phyloP scores from a whole-genome alignment of 495 filamentous ascomycete genomes.

The Hapsidospora chrysogenum region DNA sequence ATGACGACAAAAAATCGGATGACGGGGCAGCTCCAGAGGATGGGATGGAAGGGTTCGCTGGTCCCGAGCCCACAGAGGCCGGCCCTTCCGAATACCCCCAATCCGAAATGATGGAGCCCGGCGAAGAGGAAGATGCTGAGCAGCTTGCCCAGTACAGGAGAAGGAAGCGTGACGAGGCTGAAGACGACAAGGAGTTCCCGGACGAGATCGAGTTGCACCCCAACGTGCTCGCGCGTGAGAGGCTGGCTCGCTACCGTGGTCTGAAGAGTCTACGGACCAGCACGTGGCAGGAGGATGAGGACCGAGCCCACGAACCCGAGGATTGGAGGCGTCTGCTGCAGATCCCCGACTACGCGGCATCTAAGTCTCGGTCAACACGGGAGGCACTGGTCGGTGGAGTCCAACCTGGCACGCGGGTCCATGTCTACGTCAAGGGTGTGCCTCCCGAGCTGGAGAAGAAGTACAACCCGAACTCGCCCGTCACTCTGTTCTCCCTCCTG shows the following conservation, averaged over 20 bases:
- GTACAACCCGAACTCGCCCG: constrained; percentile 37
- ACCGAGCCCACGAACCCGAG: constrained; percentile 67
- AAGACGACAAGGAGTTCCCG: constrained; percentile 87
- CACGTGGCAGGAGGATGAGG: constrained; percentile 76
- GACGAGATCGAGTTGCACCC: constrained; percentile 94
- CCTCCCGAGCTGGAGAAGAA: constrained; percentile 38
- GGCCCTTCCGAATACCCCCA: constrained; percentile 71
- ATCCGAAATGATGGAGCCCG: constrained; percentile 74
- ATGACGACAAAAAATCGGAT: constrained; percentile 8
- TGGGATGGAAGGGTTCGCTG: constrained; percentile 56
- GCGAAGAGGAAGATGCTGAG: constrained; percentile 70
- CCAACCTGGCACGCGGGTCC: constrained; percentile 61
- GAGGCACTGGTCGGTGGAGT: constrained; percentile 81
- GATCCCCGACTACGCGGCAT: constrained; percentile 66
- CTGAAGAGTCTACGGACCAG: constrained; percentile 78
- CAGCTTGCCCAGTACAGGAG: constrained; percentile 64
- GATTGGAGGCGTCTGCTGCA: constrained; percentile 77
- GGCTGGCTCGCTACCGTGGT: constrained; percentile 71
- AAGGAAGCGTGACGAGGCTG: constrained; percentile 56
- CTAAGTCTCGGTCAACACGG: constrained; percentile 53
- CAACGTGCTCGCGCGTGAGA: constrained; percentile 68
- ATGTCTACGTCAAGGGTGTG: constrained; percentile 61
- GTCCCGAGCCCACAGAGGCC: constrained; percentile 56
- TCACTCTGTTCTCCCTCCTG: constrained; percentile 67
- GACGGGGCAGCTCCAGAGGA: constrained; percentile 50